Evolutionary conservation across 495 filamentous ascomycete genomes (phyloP).

Genomic region (Talaromyces ruber): DNA sequence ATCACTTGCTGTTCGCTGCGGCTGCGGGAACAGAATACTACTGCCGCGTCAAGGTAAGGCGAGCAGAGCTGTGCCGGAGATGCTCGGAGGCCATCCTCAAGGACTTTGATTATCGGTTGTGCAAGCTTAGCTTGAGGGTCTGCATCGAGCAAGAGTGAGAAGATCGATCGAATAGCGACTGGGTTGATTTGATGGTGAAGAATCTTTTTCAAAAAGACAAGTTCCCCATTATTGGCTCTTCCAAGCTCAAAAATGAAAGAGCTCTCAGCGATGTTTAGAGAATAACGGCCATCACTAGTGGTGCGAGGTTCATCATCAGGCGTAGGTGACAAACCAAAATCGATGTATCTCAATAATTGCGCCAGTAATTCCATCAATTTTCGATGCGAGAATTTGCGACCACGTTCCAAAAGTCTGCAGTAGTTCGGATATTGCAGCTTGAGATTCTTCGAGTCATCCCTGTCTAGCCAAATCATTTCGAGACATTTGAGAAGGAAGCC

Average conservation of each 20-base stretch:
- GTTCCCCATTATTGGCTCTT: constrained; percentile 19
- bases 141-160: constrained; percentile 32
- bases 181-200: constrained; percentile 27
- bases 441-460: constrained; percentile 40
- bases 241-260: constrained; percentile 21
- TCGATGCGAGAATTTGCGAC: constrained; percentile 33
- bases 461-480: constrained; percentile 55
- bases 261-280: constrained; percentile 31
- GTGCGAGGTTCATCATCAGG: constrained; percentile 19
- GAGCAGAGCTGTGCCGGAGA: constrained; percentile 47
- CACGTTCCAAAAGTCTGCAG: constrained; percentile 47
- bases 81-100: constrained; percentile 44
- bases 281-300: constrained; percentile 20
- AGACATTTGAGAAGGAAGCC: constrained; percentile 50
- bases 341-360: constrained; percentile 29
- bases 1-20: constrained; percentile 27
- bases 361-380: constrained; percentile 38
- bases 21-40: constrained; percentile 38
- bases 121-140: constrained; percentile 36
- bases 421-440: constrained; percentile 45
- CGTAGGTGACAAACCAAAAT: constrained; percentile 24
- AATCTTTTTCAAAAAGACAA: constrained; percentile 36
- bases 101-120: constrained; percentile 30
- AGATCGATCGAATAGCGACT: constrained; percentile 25
- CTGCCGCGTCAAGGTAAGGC: constrained; percentile 43